Evolutionary conservation across 2,329 filamentous ascomycete genomes (phyloP).

Genomic region (Tympanopsis confertula): DNA sequence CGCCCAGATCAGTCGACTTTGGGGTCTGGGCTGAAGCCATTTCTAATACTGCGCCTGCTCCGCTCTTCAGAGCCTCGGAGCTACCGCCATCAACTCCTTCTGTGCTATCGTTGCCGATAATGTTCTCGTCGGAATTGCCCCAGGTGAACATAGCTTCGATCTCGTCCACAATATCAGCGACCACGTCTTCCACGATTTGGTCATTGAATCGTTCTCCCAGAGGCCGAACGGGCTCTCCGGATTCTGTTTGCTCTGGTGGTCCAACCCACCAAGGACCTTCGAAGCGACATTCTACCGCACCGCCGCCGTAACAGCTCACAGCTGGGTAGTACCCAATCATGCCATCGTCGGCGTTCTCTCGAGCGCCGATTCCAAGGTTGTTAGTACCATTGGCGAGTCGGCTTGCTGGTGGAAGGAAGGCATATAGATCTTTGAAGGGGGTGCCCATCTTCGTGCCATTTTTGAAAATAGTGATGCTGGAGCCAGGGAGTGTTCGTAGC

Average conservation of each 20-base stretch:
- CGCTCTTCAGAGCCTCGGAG: conserved; percentile 1
- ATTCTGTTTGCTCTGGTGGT: neutral
- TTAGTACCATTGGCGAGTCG: neutral
- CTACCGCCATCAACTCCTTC: neutral
- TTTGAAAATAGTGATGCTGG: conserved; percentile 1
- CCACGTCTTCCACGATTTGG: neutral
- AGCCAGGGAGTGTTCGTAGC: neutral
- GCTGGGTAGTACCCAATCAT: conserved; percentile 1
- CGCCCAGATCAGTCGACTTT: too few species aligned
- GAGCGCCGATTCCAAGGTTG: neutral
- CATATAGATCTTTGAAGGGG: neutral
- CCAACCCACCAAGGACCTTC: conserved; percentile 1
- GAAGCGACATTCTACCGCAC: conserved; percentile 1
- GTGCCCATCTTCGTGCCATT: conserved; percentile 1
- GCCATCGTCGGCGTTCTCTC: conserved; percentile 1
- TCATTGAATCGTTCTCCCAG: conserved; percentile 1
- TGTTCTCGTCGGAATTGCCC: neutral
- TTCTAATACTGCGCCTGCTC: neutral
- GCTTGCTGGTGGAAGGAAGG: conserved; percentile 1
- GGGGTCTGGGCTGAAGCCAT: too few species aligned
- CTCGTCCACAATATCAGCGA: neutral
- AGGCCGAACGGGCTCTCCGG: neutral
- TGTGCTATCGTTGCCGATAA: neutral
- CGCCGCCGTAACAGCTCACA: neutral
- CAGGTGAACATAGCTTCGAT: neutral